Evolutionary conservation across 2,329 filamentous ascomycete genomes (phyloP), one percentile per base, ranked within the genome.

Genomic region (Tolypocladium amazonense): DNA sequence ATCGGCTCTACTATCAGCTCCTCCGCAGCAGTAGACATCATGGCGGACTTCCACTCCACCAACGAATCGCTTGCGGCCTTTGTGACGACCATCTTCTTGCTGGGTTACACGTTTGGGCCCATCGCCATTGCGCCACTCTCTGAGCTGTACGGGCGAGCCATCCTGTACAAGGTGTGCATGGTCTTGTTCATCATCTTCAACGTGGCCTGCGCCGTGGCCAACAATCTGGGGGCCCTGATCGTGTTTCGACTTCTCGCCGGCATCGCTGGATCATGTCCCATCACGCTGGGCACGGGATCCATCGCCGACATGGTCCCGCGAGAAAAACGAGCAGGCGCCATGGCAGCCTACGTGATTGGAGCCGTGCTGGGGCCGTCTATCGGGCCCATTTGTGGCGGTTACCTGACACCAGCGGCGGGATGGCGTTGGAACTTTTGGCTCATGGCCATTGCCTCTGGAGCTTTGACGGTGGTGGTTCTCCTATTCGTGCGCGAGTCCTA

Each of bases 271-370:
- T 80, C 80, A 0, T 84, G 85, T 0, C 84, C 86, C 1, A 76
- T 90, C 4, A 88, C 85, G 1, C 87, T 86, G 66, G 87, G 84
- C 0, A 85, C 84, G 18, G 86, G 86, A 6, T 85, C 88, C 0
- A 71, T 89, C 14, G 81, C 81, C 20, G 87, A 89, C 71, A 79
- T 89, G 50, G 88, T 80, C 72, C 73, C 78, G 0, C 75, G 85
- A 0, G 78, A 82, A 45, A 70, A 86, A 62, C 77, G 87, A 56
- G 87, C 85, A 3, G 80, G 81, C 9, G 86, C 86, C 1, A 84
- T 88, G 71, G 82, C 86, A 0, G 78, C 81, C 1, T 89, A 87
- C 70, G 82, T 84, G 0, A 78, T 87, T 73, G 81, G 84, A 0
- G 83, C 87, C 0, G 77, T 87, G 2, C 76, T 82, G 1, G 84